A percentile compares a stretch with the other conserved stretches of the same genome.
Conservation (phyloP, 1,284 basidiomycete species). For the Heterobasidion irregulare region DNA sequence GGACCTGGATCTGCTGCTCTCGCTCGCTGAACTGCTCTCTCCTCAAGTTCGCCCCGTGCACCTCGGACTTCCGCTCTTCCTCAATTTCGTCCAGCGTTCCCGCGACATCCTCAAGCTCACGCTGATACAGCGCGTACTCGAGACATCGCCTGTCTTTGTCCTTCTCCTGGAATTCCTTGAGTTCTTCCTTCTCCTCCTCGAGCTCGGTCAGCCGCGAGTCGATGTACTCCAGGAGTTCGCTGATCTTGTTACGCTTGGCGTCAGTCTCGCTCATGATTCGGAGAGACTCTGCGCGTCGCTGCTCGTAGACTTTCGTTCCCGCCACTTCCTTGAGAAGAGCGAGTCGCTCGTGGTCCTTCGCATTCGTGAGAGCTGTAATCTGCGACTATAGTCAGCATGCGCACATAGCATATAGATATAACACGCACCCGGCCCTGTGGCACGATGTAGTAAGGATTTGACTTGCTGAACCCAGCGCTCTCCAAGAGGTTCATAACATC, state of each 20-base stretch:
- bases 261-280: conserved; percentile 97
- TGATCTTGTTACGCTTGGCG: conserved; percentile 86
- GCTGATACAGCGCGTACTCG: conserved; percentile 91
- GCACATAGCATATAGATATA: background rate
- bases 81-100: conserved; percentile 81
- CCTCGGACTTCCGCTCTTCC: conserved; percentile 73
- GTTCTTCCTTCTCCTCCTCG: conserved; percentile 95
- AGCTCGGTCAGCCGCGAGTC: conserved; percentile 86
- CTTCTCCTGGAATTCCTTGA: conserved; percentile 94
- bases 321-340: conserved; percentile 96
- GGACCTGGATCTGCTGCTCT: conserved; percentile 77
- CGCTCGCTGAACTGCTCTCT: conserved; percentile 77
- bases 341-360: conserved; percentile 92
- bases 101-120: conserved; percentile 85
- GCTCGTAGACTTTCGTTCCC: conserved; percentile 97
- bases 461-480: conserved; percentile 93
- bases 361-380: conserved; percentile 96
- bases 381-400: conserved; percentile 20
- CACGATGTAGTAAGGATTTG: conserved; percentile 99
- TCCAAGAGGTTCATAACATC: conserved; percentile 97
- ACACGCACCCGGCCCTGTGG: conserved; percentile 89
- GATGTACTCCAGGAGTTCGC: conserved; percentile 86
- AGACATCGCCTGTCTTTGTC: conserved; percentile 92
- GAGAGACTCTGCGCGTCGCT: conserved; percentile 85
- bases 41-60: conserved; percentile 77